Conservation (phyloP, 1,284 basidiomycete species). For the Chondrostereum purpureum region DNA sequence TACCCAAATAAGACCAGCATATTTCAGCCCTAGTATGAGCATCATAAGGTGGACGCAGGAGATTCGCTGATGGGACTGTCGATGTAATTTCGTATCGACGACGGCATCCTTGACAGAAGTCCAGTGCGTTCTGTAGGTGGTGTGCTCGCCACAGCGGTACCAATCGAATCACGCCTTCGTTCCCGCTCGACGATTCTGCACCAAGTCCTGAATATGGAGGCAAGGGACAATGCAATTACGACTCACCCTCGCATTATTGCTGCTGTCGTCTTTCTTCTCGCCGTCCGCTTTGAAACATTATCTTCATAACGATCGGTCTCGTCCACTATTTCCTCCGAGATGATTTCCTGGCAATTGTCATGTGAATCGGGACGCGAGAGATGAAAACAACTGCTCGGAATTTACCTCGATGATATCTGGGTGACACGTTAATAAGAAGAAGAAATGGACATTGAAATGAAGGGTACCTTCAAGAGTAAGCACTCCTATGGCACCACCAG, state of each 20-base stretch:
- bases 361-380: no score
- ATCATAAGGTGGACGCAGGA: no score
- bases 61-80: conserved; percentile 1
- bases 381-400: conserved; percentile 1
- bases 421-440: not conserved
- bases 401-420: conserved; percentile 64
- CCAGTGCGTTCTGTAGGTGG: not conserved
- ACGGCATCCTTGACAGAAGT: not conserved
- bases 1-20: no score
- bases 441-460: not conserved
- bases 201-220: not conserved
- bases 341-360: conserved; percentile 70
- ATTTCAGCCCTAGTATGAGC: no score
- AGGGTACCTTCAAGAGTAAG: conserved; percentile 71
- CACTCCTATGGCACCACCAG: conserved; percentile 79
- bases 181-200: conserved; percentile 29
- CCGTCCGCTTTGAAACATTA: conserved; percentile 71
- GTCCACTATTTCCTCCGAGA: conserved; percentile 84
- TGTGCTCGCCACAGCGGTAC: not conserved
- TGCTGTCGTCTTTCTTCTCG: conserved; percentile 65
- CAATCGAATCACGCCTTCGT: conserved; percentile 12
- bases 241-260: conserved; percentile 76
- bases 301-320: conserved; percentile 87
- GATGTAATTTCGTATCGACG: not conserved
- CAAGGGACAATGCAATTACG: not conserved